These are phyloP conservation scores for Paspalum notatum DNA, from an alignment of 176 grass and related monocot genomes.

Conservation along the genomic window DNA sequence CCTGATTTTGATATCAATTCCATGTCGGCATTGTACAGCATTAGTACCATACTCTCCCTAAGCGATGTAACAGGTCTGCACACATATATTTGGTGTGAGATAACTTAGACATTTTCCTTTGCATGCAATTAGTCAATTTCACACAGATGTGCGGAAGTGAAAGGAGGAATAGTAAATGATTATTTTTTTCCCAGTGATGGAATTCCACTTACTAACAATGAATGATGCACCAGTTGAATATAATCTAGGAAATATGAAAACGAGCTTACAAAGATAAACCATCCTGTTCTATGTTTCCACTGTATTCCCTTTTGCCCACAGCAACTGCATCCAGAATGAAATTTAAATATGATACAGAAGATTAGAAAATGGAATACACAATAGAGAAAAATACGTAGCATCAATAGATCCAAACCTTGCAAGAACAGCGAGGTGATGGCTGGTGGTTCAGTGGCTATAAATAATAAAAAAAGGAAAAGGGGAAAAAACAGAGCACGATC, in stretches of 20 bases:
- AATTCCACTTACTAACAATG: too few species aligned
- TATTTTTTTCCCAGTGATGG: neutral
- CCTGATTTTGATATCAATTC: slow-evolving; percentile 51
- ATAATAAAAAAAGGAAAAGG: neutral
- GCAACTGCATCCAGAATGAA: slow-evolving; percentile 30
- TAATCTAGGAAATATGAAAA: slow-evolving; percentile 8
- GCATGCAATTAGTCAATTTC: neutral
- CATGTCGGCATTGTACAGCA: slow-evolving; percentile 38
- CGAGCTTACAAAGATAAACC: slow-evolving; percentile 48
- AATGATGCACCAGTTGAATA: neutral
- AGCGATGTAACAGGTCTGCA: slow-evolving; percentile 56
- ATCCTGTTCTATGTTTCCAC: slow-evolving; percentile 36
- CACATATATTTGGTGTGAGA: slow-evolving; percentile 19
- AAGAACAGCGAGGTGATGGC: slow-evolving; percentile 32
- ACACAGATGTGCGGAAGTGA: neutral
- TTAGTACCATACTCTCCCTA: slow-evolving; percentile 46
- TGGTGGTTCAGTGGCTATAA: slow-evolving; percentile 34
- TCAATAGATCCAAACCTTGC: slow-evolving; percentile 34
- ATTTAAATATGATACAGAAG: neutral
- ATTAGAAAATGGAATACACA: neutral
- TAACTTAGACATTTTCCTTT: neutral
- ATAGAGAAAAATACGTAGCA: neutral
- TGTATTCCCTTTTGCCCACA: slow-evolving; percentile 47
- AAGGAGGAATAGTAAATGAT: neutral
- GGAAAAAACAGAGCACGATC: neutral